Evolutionary conservation across 2,329 filamentous ascomycete genomes (phyloP).

Genomic region (Colletotrichum filicis): DNA sequence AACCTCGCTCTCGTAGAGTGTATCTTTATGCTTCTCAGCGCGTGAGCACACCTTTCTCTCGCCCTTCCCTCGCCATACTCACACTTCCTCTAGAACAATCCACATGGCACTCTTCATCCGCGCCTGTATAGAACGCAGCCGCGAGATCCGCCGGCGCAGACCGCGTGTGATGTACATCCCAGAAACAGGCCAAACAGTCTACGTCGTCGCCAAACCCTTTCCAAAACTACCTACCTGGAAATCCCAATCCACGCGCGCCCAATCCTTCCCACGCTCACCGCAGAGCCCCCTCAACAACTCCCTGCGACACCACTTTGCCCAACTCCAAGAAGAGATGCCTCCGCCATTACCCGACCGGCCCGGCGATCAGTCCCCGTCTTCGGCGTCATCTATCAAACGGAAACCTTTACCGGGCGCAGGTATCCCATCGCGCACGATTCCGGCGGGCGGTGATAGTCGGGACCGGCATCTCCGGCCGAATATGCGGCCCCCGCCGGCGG

Average conservation of each 20-base stretch:
- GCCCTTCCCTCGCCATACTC: background rate
- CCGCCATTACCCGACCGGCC: constrained; percentile 4
- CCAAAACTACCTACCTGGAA: constrained; percentile 18
- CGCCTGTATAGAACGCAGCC: constrained; percentile 40
- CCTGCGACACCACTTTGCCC: background rate
- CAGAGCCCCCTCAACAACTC: background rate
- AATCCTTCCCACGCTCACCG: background rate
- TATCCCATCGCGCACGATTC: background rate
- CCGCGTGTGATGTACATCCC: constrained; percentile 39
- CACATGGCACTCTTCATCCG: constrained; percentile 42
- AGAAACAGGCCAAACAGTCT: constrained; percentile 37
- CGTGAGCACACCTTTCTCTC: background rate
- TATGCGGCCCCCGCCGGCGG: constrained; percentile 35
- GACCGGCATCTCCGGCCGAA: constrained; percentile 17
- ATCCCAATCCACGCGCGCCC: background rate
- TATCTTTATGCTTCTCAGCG: constrained; percentile 8
- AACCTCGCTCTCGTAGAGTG: background rate
- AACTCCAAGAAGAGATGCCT: background rate
- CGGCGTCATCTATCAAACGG: constrained; percentile 2
- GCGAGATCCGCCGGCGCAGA: constrained; percentile 32
- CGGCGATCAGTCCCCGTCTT: background rate
- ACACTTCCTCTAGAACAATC: constrained; percentile 28
- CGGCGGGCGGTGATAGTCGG: background rate
- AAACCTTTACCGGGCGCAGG: constrained; percentile 5
- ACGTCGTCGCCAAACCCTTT: constrained; percentile 37